Evolutionary conservation across 768 basidiomycete species (phyloP).

Genomic region (Mycena indigotica): DNA sequence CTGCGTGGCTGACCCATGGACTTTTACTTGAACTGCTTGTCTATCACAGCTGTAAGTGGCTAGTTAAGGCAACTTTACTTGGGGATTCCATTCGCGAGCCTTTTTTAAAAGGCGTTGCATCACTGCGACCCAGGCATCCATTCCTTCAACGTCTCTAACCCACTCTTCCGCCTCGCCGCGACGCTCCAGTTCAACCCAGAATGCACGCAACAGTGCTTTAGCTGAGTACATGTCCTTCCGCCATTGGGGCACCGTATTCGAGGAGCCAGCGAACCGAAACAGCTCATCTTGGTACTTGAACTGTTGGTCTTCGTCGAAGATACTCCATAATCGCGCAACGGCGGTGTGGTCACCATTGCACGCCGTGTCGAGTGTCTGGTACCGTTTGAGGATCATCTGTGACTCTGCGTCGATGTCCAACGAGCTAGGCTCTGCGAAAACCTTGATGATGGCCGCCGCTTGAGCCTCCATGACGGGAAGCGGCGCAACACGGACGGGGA

Average conservation of each 20-base stretch:
- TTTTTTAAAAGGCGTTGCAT: constrained; percentile 36
- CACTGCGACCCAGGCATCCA: constrained; percentile 62
- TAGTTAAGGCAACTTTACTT: too few species aligned
- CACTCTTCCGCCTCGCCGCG: constrained; percentile 59
- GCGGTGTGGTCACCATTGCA: constrained; percentile 35
- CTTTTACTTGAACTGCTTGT: too few species aligned
- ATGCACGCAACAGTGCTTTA: constrained; percentile 48
- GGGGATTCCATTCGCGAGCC: constrained; percentile 30
- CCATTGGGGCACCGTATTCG: constrained; percentile 53
- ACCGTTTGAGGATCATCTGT: constrained; percentile 50
- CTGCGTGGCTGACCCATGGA: too few species aligned
- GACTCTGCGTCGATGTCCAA: constrained; percentile 54
- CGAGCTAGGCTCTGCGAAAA: constrained; percentile 52
- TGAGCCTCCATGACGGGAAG: constrained; percentile 82
- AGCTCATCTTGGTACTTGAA: constrained; percentile 70
- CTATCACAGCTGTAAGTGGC: too few species aligned
- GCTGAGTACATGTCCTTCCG: constrained; percentile 55
- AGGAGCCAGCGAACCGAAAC: constrained; percentile 46
- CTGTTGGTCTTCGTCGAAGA: constrained; percentile 53
- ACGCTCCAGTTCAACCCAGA: constrained; percentile 62
- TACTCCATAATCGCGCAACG: constrained; percentile 61
- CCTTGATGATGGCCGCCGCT: constrained; percentile 60
- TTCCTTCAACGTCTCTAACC: constrained; percentile 63
- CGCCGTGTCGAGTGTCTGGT: constrained; percentile 41
- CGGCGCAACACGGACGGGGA: constrained; percentile 61